Evolutionary conservation across 805 yeast genomes (phyloP), one percentile per base, ranked within the genome.

Genomic region (Zygosaccharomyces bisporus): DNA sequence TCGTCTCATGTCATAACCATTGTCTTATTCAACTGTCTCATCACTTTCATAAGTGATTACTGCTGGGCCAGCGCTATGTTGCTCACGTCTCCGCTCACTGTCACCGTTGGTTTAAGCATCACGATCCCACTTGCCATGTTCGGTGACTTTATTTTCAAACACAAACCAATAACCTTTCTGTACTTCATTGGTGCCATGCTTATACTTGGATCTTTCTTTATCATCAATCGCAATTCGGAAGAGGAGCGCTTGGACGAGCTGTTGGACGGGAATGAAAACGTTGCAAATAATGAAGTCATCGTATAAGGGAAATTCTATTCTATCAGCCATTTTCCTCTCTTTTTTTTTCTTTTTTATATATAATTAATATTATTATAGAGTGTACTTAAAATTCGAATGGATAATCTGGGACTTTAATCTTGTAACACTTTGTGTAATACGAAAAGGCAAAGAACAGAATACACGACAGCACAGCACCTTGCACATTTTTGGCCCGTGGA

Each of bases 41-140:
- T 88, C 33, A 88, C 96, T 0, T 83, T 93, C 53, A 66, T 90
- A 12, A 83, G 95, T 31, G 99, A 93, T 62, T 89, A 83, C 55
- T 81, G 95, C 57, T 93, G 99, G 99, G 96, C 95, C 25, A 80
- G 87, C 51, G 95, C 98, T 0, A 93, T 90, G 79, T 73, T 93
- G 24, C 69, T 93, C 58, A 93, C 99, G 0, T 83, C 93, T 34
- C 99, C 99, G 1, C 71, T 93, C 52, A 90, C 96, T 0, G 98
- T 91, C 2, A 93, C 99, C 0, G 95, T 93, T 8, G 99, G 99
- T 0, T 71, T 93, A 23, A 83, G 95, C 16, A 78, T 90, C 47
- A 91, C 98, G 0, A 93, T 93, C 14, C 99, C 99, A 2, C 75
- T 93, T 41, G 95, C 97, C 0, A 86, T 93, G 86, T 63, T 88